A percentile compares a stretch with the other conserved stretches of the same genome.
Conservation (phyloP, 768 basidiomycete genomes). For the Pisolithus albus region DNA sequence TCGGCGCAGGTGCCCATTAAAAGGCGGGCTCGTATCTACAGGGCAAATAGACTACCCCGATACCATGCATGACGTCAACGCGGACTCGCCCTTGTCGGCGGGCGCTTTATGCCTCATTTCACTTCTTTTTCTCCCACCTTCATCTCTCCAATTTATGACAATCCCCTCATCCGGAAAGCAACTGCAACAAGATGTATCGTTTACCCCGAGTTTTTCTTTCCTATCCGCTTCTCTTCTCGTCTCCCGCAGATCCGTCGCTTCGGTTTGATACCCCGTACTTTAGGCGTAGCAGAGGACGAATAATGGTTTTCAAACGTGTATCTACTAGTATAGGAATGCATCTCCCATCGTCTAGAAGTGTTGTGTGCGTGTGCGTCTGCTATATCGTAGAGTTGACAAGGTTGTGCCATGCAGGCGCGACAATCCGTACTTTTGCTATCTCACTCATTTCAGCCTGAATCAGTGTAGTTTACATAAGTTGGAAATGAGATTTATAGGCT, state of each 20-base stretch:
- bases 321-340: slow-evolving; percentile 17
- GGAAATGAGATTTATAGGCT: no score
- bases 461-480: no score
- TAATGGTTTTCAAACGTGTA: slow-evolving; percentile 27
- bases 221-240: slow-evolving; percentile 1
- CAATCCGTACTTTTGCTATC: no score
- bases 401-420: no score
- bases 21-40: background rate
- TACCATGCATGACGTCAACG: background rate
- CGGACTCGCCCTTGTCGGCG: background rate
- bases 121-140: slow-evolving; percentile 18
- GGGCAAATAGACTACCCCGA: background rate
- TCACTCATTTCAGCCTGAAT: no score
- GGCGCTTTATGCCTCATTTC: background rate
- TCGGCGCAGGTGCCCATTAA: slow-evolving; percentile 37
- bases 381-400: no score
- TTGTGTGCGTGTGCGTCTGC: background rate
- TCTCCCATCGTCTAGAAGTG: background rate
- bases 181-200: slow-evolving; percentile 20
- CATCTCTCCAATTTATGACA: slow-evolving; percentile 19
- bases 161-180: slow-evolving; percentile 8
- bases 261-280: slow-evolving; percentile 23
- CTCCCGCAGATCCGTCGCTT: slow-evolving; percentile 8
- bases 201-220: slow-evolving; percentile 7
- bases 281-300: slow-evolving; percentile 13